Percentiles rank a stretch among this genome's conserved stretches.
Conservation (phyloP, 1,284 basidiomycete genomes). For the Pascua guehoae region DNA sequence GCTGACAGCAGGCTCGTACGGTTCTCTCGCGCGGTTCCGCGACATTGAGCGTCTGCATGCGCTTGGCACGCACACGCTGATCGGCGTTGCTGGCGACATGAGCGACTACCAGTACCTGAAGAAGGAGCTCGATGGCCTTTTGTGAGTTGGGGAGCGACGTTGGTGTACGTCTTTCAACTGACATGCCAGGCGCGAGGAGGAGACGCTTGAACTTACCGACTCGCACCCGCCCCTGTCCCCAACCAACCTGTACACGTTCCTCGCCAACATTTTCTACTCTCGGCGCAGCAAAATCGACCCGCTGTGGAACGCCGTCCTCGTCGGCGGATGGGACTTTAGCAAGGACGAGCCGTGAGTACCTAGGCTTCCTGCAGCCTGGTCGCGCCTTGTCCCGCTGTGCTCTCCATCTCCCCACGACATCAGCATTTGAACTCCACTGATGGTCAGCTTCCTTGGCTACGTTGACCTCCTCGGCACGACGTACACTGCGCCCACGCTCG, state of each 20-base stretch:
- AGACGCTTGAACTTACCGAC: slow-evolving; percentile 60
- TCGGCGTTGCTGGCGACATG: slow-evolving; percentile 95
- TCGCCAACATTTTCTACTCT: slow-evolving; percentile 86
- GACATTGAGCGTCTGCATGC: slow-evolving; percentile 83
- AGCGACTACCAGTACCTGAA: slow-evolving; percentile 96
- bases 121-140: slow-evolving; percentile 52
- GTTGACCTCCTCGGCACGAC: slow-evolving; percentile 97
- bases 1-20: slow-evolving; percentile 77
- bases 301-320: slow-evolving; percentile 90
- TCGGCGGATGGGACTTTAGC: slow-evolving; percentile 80
- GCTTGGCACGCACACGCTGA: slow-evolving; percentile 74
- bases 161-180: too few species aligned
- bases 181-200: slow-evolving; percentile 61
- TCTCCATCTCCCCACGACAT: too few species aligned
- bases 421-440: neutral
- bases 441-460: slow-evolving; percentile 76
- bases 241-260: slow-evolving; percentile 87
- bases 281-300: slow-evolving; percentile 87
- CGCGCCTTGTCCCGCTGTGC: too few species aligned
- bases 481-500: slow-evolving; percentile 88
- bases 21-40: slow-evolving; percentile 95
- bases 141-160: slow-evolving; percentile 35
- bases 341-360: slow-evolving; percentile 61
- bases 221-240: slow-evolving; percentile 77
- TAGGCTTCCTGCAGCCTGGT: too few species aligned